phyloP scores from a whole-genome alignment of 208 protist genomes.

The Trypanosoma boissoni region DNA sequence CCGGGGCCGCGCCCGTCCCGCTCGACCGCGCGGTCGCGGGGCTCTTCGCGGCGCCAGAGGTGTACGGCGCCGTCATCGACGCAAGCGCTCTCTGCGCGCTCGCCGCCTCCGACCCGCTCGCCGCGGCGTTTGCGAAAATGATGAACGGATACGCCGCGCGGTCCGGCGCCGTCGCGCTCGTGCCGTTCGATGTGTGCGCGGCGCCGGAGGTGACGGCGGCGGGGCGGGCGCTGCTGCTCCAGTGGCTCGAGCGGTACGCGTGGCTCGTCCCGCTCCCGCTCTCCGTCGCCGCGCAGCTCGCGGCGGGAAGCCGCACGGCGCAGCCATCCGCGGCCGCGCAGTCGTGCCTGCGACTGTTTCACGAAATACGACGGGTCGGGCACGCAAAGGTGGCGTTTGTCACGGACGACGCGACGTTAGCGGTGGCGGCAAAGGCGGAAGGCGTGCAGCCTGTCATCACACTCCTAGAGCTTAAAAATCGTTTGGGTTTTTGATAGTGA shows the following conservation, averaged over 20 bases:
- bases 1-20: conserved; percentile 1
- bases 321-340: neutral
- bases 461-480: conserved; percentile 28
- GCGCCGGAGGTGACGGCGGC: conserved; percentile 15
- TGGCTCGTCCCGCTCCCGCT: conserved; percentile 67
- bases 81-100: conserved; percentile 37
- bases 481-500: too few species aligned
- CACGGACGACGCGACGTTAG: conserved; percentile 32
- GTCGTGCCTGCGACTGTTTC: conserved; percentile 41
- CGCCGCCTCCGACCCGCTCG: conserved; percentile 22
- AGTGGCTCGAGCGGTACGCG: conserved; percentile 34
- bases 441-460: conserved; percentile 52
- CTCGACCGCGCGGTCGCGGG: conserved; percentile 13
- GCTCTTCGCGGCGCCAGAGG: conserved; percentile 22
- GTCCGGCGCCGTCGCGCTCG: conserved; percentile 45
- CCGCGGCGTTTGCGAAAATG: conserved; percentile 70
- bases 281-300: conserved; percentile 54
- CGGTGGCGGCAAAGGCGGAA: conserved; percentile 26
- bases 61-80: conserved; percentile 70
- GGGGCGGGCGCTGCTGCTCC: conserved; percentile 28
- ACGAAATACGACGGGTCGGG: conserved; percentile 25
- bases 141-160: conserved; percentile 69
- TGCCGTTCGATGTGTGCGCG: conserved; percentile 49
- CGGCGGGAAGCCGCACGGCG: conserved; percentile 12
- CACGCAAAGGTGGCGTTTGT: conserved; percentile 62